Percentiles rank a stretch among this genome's conserved stretches.
These are phyloP conservation scores for Pyrenophora seminiperda DNA, from an alignment of 2,329 filamentous ascomycete genomes.

Conservation along the genomic window DNA sequence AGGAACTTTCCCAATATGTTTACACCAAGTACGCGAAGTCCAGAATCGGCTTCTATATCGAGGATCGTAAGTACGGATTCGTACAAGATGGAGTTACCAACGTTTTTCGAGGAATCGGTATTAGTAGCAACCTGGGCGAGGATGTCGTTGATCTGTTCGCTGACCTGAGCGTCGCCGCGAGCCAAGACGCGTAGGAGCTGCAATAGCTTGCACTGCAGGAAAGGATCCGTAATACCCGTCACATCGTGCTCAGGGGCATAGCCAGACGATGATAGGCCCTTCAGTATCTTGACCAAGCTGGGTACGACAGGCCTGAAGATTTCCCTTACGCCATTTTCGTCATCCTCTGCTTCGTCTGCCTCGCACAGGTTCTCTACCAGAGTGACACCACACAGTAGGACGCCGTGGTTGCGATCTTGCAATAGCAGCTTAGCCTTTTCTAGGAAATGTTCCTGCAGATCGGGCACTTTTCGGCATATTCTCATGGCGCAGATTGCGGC, in stretches of 20 bases:
- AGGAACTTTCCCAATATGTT: constrained; percentile 99
- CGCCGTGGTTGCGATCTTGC: constrained; percentile 93
- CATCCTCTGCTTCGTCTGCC: constrained; percentile 88
- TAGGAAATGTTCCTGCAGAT: constrained; percentile 94
- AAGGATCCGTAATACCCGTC: constrained; percentile 96
- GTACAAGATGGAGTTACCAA: constrained; percentile 97
- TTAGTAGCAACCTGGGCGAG: constrained; percentile 96
- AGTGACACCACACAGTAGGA: constrained; percentile 89
- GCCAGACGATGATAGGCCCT: constrained; percentile 89
- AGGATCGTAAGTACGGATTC: constrained; percentile 96
- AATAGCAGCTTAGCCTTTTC: constrained; percentile 90
- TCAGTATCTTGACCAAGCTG: constrained; percentile 84
- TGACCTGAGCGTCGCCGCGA: constrained; percentile 82
- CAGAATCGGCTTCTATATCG: constrained; percentile 97
- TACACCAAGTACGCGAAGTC: constrained; percentile 89
- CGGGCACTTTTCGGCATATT: constrained; percentile 96
- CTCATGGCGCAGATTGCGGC: constrained; percentile 98
- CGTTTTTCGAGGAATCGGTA: constrained; percentile 97
- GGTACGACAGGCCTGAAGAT: constrained; percentile 88
- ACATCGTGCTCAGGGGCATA: constrained; percentile 99
- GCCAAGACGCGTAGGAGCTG: constrained; percentile 83
- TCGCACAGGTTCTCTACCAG: constrained; percentile 91
- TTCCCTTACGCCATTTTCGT: constrained; percentile 87
- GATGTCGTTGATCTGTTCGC: constrained; percentile 98
- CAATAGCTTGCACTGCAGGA: constrained; percentile 95